A percentile compares a stretch with the other conserved stretches of the same genome.
These are phyloP conservation scores for Cyclospora cayetanensis DNA, from an alignment of 169 alveolate genomes.

Conservation along the genomic window DNA sequence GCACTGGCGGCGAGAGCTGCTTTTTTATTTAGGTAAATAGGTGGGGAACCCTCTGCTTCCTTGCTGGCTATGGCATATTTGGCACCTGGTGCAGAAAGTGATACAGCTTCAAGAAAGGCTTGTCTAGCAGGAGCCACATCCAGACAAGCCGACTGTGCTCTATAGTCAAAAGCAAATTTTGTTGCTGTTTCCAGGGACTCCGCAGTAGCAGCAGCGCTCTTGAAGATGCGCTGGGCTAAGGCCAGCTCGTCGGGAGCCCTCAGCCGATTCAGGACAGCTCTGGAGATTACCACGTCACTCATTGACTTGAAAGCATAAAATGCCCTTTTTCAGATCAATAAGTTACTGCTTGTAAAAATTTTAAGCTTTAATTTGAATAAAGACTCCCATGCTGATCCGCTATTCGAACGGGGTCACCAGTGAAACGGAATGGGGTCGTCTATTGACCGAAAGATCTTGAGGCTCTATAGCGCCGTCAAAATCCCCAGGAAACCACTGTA, in stretches of 20 bases:
- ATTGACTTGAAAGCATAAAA: background rate
- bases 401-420: too few species aligned
- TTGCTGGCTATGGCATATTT: conserved; percentile 2
- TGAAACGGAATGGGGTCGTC: too few species aligned
- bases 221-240: conserved; percentile 42
- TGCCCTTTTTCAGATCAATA: too few species aligned
- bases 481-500: too few species aligned
- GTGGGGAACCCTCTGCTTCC: background rate
- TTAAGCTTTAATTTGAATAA: too few species aligned
- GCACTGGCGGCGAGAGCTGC: conserved; percentile 24
- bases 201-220: conserved; percentile 45
- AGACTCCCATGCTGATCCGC: too few species aligned
- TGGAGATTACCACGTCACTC: conserved; percentile 30
- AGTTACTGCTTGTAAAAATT: background rate
- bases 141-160: background rate
- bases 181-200: conserved; percentile 47
- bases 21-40: background rate
- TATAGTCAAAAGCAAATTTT: background rate
- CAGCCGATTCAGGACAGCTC: conserved; percentile 51
- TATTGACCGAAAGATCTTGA: too few species aligned
- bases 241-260: conserved; percentile 46
- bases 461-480: too few species aligned
- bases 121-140: background rate
- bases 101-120: conserved; percentile 12
- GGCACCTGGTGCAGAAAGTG: conserved; percentile 37